phyloP scores from a whole-genome alignment of 768 basidiomycete species.

The Suillus subluteus region DNA sequence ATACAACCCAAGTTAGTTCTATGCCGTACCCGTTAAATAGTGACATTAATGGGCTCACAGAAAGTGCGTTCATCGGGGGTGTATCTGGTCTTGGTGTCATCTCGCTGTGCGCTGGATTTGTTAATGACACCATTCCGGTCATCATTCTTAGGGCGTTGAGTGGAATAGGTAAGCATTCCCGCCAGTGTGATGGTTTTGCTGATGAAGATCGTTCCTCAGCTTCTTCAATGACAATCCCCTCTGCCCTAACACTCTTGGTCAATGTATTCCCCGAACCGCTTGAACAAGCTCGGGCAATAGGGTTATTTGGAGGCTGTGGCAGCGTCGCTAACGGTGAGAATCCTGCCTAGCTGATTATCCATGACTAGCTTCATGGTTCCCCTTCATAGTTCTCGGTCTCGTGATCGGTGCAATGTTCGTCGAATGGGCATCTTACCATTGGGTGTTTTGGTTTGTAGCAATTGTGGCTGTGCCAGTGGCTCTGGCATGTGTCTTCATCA shows the following conservation, averaged over 20 bases:
- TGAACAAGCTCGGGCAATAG: slow-evolving; percentile 52
- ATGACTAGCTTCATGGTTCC: not conserved
- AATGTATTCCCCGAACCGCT: slow-evolving; percentile 50
- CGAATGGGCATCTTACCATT: slow-evolving; percentile 44
- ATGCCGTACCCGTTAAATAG: not conserved
- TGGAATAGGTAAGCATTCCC: slow-evolving; percentile 43
- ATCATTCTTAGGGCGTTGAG: slow-evolving; percentile 55
- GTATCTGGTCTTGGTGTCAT: slow-evolving; percentile 44
- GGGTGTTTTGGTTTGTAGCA: slow-evolving; percentile 55
- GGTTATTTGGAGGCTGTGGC: slow-evolving; percentile 48
- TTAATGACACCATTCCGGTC: slow-evolving; percentile 46
- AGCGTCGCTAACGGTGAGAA: slow-evolving; percentile 47
- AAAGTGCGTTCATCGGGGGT: slow-evolving; percentile 47
- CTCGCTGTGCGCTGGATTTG: slow-evolving; percentile 51
- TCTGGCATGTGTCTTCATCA: slow-evolving; percentile 34
- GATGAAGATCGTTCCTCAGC: slow-evolving; percentile 29
- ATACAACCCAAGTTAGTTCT: slow-evolving; percentile 42
- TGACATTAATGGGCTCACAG: slow-evolving; percentile 21
- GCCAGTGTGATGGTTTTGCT: not conserved
- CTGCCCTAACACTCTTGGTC: slow-evolving; percentile 53
- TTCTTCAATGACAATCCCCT: slow-evolving; percentile 54
- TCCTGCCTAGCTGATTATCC: not conserved
- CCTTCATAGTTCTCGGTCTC: slow-evolving; percentile 41
- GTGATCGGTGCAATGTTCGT: slow-evolving; percentile 49
- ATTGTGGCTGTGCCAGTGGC: slow-evolving; percentile 41